Evolutionary conservation across 805 yeast species (phyloP).

Genomic region (Kodamaea leandrae): DNA sequence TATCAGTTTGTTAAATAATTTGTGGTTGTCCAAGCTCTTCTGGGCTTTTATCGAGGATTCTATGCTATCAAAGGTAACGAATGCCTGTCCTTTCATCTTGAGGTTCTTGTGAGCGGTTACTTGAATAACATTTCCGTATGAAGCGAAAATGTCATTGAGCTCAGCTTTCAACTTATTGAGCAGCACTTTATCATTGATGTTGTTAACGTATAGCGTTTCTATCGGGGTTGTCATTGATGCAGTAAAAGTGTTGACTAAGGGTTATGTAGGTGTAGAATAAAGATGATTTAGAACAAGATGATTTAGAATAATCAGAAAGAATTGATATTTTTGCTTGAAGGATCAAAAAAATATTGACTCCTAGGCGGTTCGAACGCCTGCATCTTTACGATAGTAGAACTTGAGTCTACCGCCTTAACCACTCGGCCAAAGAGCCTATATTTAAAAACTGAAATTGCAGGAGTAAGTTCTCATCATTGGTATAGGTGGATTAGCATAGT

Average conservation of each 20-base stretch:
- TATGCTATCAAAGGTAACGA: conserved; percentile 51
- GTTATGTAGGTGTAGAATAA: too few species aligned
- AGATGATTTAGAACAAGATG: too few species aligned
- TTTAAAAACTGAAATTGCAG: not conserved
- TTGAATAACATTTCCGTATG: conserved; percentile 48
- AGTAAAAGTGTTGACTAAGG: too few species aligned
- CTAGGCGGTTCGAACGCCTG: conserved; percentile 15
- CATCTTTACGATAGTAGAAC: conserved; percentile 16
- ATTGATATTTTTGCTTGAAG: not conserved
- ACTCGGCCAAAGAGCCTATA: conserved; percentile 14
- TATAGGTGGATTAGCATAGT: too few species aligned
- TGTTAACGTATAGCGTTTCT: conserved; percentile 59
- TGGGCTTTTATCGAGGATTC: conserved; percentile 47
- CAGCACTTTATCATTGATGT: conserved; percentile 68
- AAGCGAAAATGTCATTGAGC: conserved; percentile 41
- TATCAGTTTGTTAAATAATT: conserved; percentile 48
- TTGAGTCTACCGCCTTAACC: conserved; percentile 16
- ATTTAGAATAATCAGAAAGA: too few species aligned
- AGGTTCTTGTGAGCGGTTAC: conserved; percentile 59
- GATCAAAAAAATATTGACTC: conserved; percentile 13
- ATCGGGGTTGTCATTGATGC: conserved; percentile 7
- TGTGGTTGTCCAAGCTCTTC: conserved; percentile 37
- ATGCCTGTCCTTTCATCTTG: conserved; percentile 81
- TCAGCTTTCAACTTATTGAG: conserved; percentile 46
- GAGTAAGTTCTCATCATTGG: too few species aligned